Evolutionary conservation across 768 basidiomycete genomes (phyloP).

Genomic region (Tubosaeta sp.): DNA sequence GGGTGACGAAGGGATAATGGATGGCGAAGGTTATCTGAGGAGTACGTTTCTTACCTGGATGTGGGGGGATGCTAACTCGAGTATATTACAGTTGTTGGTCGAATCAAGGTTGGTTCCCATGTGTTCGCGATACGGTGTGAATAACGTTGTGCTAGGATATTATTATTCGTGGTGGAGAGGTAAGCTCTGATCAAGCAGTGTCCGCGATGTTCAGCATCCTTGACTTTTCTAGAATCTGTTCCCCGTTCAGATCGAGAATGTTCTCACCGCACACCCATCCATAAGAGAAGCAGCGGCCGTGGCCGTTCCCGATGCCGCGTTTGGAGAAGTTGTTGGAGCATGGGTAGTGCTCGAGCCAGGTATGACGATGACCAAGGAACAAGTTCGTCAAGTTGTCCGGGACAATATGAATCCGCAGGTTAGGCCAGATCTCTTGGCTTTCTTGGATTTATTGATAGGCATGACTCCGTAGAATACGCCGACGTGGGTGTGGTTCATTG

Average conservation of each 20-base stretch:
- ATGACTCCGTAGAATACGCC: slow-evolving; percentile 58
- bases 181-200: slow-evolving; percentile 21
- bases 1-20: slow-evolving; percentile 77
- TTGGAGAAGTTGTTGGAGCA: slow-evolving; percentile 77
- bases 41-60: slow-evolving; percentile 40
- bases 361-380: slow-evolving; percentile 40
- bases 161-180: slow-evolving; percentile 85
- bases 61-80: background rate
- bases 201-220: background rate
- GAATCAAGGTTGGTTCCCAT: slow-evolving; percentile 57
- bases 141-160: slow-evolving; percentile 49
- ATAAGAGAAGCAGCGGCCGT: slow-evolving; percentile 74
- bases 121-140: background rate
- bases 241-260: slow-evolving; percentile 83
- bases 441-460: background rate
- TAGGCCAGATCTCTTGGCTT: slow-evolving; percentile 5
- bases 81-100: slow-evolving; percentile 57
- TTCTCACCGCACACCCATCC: slow-evolving; percentile 47
- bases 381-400: slow-evolving; percentile 51
- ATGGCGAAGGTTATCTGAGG: slow-evolving; percentile 72
- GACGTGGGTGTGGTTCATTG: slow-evolving; percentile 79
- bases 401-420: slow-evolving; percentile 79
- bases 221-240: slow-evolving; percentile 64
- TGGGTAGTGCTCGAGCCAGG: slow-evolving; percentile 60
- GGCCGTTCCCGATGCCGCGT: slow-evolving; percentile 61